Evolutionary conservation across 495 filamentous ascomycete species (phyloP).

Genomic region (Echria macrotheca): DNA sequence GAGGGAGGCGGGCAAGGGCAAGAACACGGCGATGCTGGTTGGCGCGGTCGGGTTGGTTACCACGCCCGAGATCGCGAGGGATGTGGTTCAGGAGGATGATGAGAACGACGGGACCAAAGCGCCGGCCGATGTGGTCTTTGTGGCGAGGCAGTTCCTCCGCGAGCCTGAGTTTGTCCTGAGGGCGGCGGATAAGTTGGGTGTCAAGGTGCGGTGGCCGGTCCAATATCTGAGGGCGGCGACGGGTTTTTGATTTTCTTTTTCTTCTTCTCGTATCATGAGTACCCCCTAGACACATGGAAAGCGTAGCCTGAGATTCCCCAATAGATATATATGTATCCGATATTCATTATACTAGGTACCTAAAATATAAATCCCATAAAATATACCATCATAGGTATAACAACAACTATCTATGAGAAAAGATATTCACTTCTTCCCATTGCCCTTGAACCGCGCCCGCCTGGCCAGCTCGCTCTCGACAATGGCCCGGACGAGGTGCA

Average conservation of each 20-base stretch:
- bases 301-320: too few species aligned
- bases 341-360: too few species aligned
- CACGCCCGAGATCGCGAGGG: constrained; percentile 52
- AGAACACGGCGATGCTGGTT: constrained; percentile 53
- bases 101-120: constrained; percentile 31
- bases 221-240: constrained; percentile 40
- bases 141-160: constrained; percentile 59
- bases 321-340: too few species aligned
- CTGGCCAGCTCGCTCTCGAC: constrained; percentile 38
- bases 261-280: too few species aligned
- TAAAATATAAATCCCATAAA: too few species aligned
- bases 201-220: constrained; percentile 48
- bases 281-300: too few species aligned
- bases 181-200: constrained; percentile 54
- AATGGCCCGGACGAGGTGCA: constrained; percentile 65
- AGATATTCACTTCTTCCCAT: too few species aligned
- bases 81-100: constrained; percentile 48
- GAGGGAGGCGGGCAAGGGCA: constrained; percentile 47
- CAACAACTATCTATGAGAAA: too few species aligned
- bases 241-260: too few species aligned
- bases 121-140: constrained; percentile 58
- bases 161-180: constrained; percentile 63
- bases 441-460: neutral
- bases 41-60: constrained; percentile 73
- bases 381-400: too few species aligned